A percentile compares a stretch with the other conserved stretches of the same genome.
Conservation (phyloP, 495 filamentous ascomycete genomes). For the Neurospora sp. region DNA sequence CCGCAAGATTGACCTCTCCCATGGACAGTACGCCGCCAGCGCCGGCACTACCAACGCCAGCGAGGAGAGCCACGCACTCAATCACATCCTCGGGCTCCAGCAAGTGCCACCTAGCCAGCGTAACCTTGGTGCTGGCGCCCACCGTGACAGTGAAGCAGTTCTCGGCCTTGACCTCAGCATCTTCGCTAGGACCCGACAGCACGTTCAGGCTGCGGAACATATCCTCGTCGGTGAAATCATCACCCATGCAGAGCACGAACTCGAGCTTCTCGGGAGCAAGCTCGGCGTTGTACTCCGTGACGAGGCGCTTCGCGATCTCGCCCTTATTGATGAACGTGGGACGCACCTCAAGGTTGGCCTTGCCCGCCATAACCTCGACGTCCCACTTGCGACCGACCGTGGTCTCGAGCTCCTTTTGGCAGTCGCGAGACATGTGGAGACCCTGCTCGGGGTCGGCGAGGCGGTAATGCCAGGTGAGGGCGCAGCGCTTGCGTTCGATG, state of each 20-base stretch:
- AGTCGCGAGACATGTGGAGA: slow-evolving; percentile 60
- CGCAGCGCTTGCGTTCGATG: slow-evolving; percentile 84
- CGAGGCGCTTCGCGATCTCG: slow-evolving; percentile 72
- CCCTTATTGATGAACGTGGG: slow-evolving; percentile 96
- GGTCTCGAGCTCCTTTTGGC: slow-evolving; percentile 62
- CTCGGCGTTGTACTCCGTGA: slow-evolving; percentile 50
- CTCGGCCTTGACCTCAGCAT: slow-evolving; percentile 36
- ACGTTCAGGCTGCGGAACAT: slow-evolving; percentile 58
- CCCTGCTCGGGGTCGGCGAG: slow-evolving; percentile 78
- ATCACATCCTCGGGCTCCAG: slow-evolving; percentile 82
- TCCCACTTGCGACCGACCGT: slow-evolving; percentile 69
- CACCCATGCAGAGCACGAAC: slow-evolving; percentile 81
- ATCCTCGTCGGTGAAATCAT: slow-evolving; percentile 98
- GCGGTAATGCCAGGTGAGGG: slow-evolving; percentile 95
- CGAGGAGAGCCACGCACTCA: slow-evolving; percentile 61
- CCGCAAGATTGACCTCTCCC: slow-evolving; percentile 36
- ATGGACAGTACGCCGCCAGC: slow-evolving; percentile 30
- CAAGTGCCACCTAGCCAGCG: slow-evolving; percentile 76
- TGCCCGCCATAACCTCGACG: slow-evolving; percentile 90
- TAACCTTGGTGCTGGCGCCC: slow-evolving; percentile 77
- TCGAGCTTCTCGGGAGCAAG: slow-evolving; percentile 43
- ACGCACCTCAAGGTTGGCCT: slow-evolving; percentile 92
- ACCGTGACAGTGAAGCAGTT: slow-evolving; percentile 82
- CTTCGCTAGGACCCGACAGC: slow-evolving; percentile 26
- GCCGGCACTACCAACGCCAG: slow-evolving; percentile 38